Evolutionary conservation across 202 grass and related monocot genomes (phyloP).

Genomic region (Setaria viridis): DNA sequence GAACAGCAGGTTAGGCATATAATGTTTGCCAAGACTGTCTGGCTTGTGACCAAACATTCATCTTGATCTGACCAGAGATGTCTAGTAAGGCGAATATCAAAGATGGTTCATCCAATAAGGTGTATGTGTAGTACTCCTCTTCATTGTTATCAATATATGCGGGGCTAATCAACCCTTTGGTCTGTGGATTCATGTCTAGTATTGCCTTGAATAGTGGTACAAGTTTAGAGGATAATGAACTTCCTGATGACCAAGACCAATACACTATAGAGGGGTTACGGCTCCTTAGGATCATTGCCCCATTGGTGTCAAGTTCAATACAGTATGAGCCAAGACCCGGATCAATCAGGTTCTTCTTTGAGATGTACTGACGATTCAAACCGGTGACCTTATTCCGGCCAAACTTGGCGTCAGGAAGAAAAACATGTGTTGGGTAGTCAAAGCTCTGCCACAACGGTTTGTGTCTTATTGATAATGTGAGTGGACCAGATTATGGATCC

Average conservation of each 20-base stretch:
- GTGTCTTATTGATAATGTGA: too few relatives aligned
- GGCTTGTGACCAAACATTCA: not conserved
- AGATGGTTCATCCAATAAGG: not conserved
- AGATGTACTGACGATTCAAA: not conserved
- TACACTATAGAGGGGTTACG: not conserved
- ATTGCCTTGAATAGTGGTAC: not conserved
- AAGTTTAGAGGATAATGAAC: not conserved
- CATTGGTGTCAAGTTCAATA: not conserved
- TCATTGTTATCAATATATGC: not conserved
- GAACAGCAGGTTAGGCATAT: not conserved
- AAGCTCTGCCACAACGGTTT: not conserved
- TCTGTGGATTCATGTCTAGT: not conserved
- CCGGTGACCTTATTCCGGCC: not conserved
- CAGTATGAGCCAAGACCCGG: not conserved
- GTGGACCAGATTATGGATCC: too few relatives aligned
- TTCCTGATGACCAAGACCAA: not conserved
- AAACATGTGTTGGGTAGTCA: not conserved
- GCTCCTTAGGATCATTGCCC: not conserved
- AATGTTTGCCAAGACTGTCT: not conserved
- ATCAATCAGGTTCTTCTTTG: not conserved
- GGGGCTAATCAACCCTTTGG: not conserved
- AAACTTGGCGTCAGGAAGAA: not conserved
- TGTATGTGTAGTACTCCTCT: slow-evolving; percentile 6
- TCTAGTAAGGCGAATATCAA: not conserved
- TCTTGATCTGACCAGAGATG: not conserved